phyloP scores from a whole-genome alignment of 2,329 filamentous ascomycete species.

The Torrubiella hemipterigena region DNA sequence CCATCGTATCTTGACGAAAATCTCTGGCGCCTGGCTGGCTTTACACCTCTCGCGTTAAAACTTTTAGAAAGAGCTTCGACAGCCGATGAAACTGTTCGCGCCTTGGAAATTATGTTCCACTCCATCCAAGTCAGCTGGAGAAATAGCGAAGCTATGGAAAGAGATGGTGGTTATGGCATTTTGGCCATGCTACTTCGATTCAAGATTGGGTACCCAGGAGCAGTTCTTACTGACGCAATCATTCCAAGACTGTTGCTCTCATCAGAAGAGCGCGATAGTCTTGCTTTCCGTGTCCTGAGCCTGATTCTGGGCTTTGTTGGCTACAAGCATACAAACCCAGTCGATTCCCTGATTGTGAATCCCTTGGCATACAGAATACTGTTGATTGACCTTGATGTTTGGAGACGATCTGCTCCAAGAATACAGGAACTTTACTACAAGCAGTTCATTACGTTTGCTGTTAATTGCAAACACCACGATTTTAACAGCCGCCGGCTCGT shows the following conservation, averaged over 20 bases:
- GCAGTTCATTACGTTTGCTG: conserved; percentile 79
- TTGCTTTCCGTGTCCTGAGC: conserved; percentile 55
- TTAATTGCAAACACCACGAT: conserved; percentile 81
- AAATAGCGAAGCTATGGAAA: conserved; percentile 96
- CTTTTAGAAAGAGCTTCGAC: conserved; percentile 67
- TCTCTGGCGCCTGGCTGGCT: conserved; percentile 86
- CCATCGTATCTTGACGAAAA: conserved; percentile 85
- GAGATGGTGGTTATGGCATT: conserved; percentile 86
- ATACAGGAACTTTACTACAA: conserved; percentile 86
- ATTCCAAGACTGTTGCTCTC: conserved; percentile 31
- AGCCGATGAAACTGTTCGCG: conserved; percentile 58
- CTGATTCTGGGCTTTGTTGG: conserved; percentile 79
- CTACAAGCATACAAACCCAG: conserved; percentile 66
- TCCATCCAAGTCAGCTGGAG: conserved; percentile 88
- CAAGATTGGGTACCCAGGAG: conserved; percentile 52
- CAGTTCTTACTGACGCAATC: conserved; percentile 15
- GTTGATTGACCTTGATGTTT: conserved; percentile 85
- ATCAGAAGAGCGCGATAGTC: conserved; percentile 39
- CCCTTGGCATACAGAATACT: conserved; percentile 87
- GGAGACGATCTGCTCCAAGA: conserved; percentile 65
- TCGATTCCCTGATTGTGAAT: conserved; percentile 89
- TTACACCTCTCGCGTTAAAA: conserved; percentile 73
- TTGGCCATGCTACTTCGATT: conserved; percentile 72
- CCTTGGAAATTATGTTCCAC: conserved; percentile 74
- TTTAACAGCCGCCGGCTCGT: conserved; percentile 83